Evolutionary conservation across 179 eudicot genomes (phyloP), one percentile per base, ranked within the genome.

Genomic region (Dionaea muscipula): DNA sequence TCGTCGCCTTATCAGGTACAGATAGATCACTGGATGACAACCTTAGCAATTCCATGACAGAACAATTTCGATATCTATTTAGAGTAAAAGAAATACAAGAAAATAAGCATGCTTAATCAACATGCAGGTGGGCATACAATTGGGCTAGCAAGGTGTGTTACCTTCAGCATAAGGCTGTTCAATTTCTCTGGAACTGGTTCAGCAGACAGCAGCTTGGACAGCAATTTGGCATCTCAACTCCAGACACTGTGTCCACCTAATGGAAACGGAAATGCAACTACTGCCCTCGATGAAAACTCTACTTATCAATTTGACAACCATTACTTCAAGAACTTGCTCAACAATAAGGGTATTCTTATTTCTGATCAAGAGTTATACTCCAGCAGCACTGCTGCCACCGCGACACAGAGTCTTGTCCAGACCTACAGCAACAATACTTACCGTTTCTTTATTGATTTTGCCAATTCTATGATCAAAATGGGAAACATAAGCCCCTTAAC

Each of bases 1-100:
- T 79, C 0, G 93, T 83, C 31, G 58, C 85, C 46, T 68, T 85
- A 63, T 84, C 89, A 72, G 95, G 96, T 85, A n/a, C n/a, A n/a
- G n/a, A n/a, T n/a, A n/a, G n/a, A n/a, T n/a, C n/a, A n/a, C n/a
- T n/a, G n/a, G n/a, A n/a, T n/a, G n/a, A n/a, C n/a, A n/a, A n/a
- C n/a, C n/a, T n/a, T n/a, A n/a, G n/a, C n/a, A n/a, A n/a, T n/a
- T n/a, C n/a, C n/a, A n/a, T n/a, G n/a, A n/a, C n/a, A n/a, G n/a
- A n/a, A n/a, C n/a, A n/a, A n/a, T n/a, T n/a, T n/a, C n/a, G n/a
- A n/a, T n/a, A n/a, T n/a, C n/a, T n/a, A n/a, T n/a, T n/a, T n/a
- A n/a, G n/a, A n/a, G n/a, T n/a, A n/a, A n/a, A n/a, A n/a, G n/a
- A n/a, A n/a, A n/a, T 12, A 2, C 18, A 14, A 4, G 12, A n/a